phyloP scores from a whole-genome alignment of 768 basidiomycete species.

The Mycena latifolia region DNA sequence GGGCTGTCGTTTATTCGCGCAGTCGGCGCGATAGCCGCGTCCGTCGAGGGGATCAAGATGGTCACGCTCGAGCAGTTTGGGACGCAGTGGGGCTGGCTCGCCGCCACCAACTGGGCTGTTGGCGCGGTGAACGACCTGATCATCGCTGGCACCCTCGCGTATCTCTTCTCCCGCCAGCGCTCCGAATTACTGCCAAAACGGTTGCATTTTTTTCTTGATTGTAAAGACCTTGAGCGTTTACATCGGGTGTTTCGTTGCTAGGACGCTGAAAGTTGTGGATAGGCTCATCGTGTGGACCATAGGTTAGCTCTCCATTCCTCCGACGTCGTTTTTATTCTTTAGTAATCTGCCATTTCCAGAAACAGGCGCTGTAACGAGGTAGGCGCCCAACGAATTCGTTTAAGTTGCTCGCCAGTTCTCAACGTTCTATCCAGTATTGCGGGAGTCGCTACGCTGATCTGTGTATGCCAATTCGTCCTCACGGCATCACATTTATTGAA shows the following conservation, averaged over 20 bases:
- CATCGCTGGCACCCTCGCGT: background rate
- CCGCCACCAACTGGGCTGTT: background rate
- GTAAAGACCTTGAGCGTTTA: background rate
- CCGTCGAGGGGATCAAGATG: background rate
- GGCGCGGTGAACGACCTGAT: background rate
- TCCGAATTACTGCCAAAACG: background rate
- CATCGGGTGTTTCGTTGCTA: background rate
- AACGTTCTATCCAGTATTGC: background rate
- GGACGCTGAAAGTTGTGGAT: background rate
- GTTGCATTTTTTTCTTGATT: background rate
- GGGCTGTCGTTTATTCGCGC: background rate
- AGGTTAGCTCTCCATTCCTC: background rate
- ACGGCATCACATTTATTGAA: background rate
- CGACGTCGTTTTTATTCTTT: background rate
- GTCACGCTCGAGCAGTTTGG: background rate
- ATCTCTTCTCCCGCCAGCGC: background rate
- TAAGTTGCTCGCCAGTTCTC: background rate
- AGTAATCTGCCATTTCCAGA: background rate
- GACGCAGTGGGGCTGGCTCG: background rate
- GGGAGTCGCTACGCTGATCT: background rate
- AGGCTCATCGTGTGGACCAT: background rate
- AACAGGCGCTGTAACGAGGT: background rate
- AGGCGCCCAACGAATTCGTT: background rate
- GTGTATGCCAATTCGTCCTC: background rate
- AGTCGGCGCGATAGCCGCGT: background rate